Percentiles rank a stretch among this genome's conserved stretches.
Conservation (phyloP, 176 grass and related monocot genomes). For the Raddia guianensis region DNA sequence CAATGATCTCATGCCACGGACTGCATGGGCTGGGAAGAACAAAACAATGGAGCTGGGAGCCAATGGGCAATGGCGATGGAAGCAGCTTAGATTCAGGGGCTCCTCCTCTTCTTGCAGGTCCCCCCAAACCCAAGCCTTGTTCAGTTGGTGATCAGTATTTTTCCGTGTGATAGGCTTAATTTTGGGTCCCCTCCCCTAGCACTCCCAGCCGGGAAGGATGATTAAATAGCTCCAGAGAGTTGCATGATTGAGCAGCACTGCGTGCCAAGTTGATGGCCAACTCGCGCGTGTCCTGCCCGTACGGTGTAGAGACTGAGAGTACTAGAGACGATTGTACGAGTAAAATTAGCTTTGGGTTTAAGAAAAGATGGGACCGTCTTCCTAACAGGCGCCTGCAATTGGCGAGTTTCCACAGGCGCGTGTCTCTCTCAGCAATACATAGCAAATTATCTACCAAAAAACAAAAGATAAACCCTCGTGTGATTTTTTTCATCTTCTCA, state of each 20-base stretch:
- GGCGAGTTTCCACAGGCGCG: no score
- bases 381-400: no score
- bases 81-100: conserved; percentile 34
- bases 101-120: neutral
- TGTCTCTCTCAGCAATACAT: no score
- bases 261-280: neutral
- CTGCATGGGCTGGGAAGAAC: neutral
- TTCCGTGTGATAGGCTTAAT: neutral
- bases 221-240: conserved; percentile 31
- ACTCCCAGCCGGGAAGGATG: neutral
- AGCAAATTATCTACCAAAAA: no score
- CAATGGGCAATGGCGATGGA: conserved; percentile 2
- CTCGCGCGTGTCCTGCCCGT: neutral
- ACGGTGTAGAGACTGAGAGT: neutral
- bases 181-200: conserved; percentile 8
- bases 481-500: no score
- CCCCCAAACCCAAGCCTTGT: neutral
- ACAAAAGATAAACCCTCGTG: no score
- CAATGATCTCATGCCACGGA: neutral
- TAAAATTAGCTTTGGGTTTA: conserved; percentile 23
- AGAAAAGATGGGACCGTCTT: no score
- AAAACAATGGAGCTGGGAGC: neutral
- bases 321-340: neutral
- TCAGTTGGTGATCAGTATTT: conserved; percentile 4
- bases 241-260: neutral